phyloP scores from a whole-genome alignment of 2,329 filamentous ascomycete species.

The Calonectria henricotiae region DNA sequence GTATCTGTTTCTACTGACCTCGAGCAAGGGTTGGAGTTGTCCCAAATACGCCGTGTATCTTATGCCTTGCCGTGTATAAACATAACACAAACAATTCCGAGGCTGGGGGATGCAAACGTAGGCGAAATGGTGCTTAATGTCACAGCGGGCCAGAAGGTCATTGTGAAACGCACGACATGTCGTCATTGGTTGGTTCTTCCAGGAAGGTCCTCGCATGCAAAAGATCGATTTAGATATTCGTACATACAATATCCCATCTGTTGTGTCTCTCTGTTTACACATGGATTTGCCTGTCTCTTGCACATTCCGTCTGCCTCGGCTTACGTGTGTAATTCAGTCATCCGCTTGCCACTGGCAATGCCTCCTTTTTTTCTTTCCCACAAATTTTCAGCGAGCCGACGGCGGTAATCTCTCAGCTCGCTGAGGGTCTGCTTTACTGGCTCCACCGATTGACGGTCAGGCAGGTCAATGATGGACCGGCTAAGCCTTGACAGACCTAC shows the following conservation, averaged over 20 bases:
- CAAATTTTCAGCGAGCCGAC: slow-evolving; percentile 7
- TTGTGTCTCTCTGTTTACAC: slow-evolving; percentile 25
- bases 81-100: slow-evolving; percentile 17
- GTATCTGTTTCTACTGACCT: background rate
- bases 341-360: slow-evolving; percentile 19
- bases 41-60: background rate
- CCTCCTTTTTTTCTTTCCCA: background rate
- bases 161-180: slow-evolving; percentile 37
- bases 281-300: slow-evolving; percentile 18
- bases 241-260: background rate
- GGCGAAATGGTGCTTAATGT: slow-evolving; percentile 27
- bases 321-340: slow-evolving; percentile 15
- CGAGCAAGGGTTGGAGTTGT: background rate
- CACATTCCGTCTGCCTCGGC: background rate
- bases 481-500: slow-evolving; percentile 22
- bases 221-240: slow-evolving; percentile 29
- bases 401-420: slow-evolving; percentile 38
- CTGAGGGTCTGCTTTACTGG: slow-evolving; percentile 33
- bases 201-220: slow-evolving; percentile 27
- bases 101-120: slow-evolving; percentile 1
- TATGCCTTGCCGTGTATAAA: slow-evolving; percentile 1
- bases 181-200: slow-evolving; percentile 45
- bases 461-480: slow-evolving; percentile 4
- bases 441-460: slow-evolving; percentile 34
- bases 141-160: slow-evolving; percentile 18